phyloP scores from a whole-genome alignment of 129 eudicot genomes.

The Flaveria ramosissima region DNA sequence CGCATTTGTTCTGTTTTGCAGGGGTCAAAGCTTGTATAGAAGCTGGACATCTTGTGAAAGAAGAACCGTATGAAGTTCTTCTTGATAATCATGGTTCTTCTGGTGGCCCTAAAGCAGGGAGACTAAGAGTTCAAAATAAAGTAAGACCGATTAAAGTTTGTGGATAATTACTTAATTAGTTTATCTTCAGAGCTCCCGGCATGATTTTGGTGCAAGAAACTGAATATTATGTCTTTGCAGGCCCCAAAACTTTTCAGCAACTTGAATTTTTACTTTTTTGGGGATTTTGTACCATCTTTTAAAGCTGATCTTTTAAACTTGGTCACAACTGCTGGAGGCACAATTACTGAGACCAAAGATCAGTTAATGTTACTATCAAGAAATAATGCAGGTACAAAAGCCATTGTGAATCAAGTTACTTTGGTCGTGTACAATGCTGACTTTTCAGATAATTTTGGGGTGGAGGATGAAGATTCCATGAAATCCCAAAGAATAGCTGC shows the following conservation, averaged over 20 bases:
- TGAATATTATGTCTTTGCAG: slow-evolving; percentile 43
- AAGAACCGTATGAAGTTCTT: slow-evolving; percentile 72
- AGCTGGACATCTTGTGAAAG: slow-evolving; percentile 47
- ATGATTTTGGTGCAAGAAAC: neutral
- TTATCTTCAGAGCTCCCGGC: neutral
- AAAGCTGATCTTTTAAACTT: slow-evolving; percentile 44
- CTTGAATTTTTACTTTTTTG: slow-evolving; percentile 54
- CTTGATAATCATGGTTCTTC: slow-evolving; percentile 68
- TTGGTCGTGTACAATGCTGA: slow-evolving; percentile 57
- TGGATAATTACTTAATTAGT: neutral
- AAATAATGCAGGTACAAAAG: neutral
- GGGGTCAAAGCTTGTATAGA: slow-evolving; percentile 75
- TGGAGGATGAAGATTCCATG: slow-evolving; percentile 34
- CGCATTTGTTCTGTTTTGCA: slow-evolving; percentile 24
- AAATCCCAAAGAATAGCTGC: slow-evolving; percentile 40
- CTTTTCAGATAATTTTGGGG: slow-evolving; percentile 24
- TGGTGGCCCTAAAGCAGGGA: slow-evolving; percentile 81
- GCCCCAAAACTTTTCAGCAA: slow-evolving; percentile 67
- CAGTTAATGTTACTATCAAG: slow-evolving; percentile 26
- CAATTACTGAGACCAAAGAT: slow-evolving; percentile 38
- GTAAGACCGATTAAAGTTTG: slow-evolving; percentile 34
- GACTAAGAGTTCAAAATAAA: slow-evolving; percentile 51
- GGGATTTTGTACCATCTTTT: slow-evolving; percentile 54
- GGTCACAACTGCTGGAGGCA: slow-evolving; percentile 62
- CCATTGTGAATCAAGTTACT: slow-evolving; percentile 18